Evolutionary conservation across 2,329 filamentous ascomycete genomes (phyloP), one percentile per base, ranked within the genome.

Genomic region (Nothomitra cinnamomea): DNA sequence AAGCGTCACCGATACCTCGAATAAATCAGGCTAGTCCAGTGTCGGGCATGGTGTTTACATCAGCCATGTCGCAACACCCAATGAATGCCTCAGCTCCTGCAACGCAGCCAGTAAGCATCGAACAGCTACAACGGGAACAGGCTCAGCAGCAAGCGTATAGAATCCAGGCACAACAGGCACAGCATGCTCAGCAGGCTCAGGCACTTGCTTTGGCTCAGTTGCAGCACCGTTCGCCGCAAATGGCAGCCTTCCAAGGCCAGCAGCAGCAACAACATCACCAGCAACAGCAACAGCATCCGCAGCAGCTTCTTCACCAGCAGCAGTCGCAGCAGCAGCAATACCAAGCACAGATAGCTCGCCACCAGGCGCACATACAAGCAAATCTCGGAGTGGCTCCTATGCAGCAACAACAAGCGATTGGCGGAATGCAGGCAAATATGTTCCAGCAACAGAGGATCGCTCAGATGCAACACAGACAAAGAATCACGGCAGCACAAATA

Each of bases 11-110:
- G 13, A 82, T 79, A 10, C 80, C 80, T 47, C 75, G 78, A 54
- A 79, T 82, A 73, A 72, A 68, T 28, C 79, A 83, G 63, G 75
- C 72, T 24, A 83, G 79, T 61, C 78, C 80, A 19, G 74, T 78
- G 45, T 71, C 69, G 40, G 76, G 77, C 70, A 76, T 81, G 72
- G 69, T 73, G 1, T 75, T 78, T 54, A 72, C 71, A 56, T 75
- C 75, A 55, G 75, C 77, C 60, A 73, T 78, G 65, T 70, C 72
- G 22, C 71, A 72, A 56, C 64, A 52, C 72, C 48, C 78, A 65
- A 72, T 78, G 64, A 75, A 79, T 69, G 71, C 71, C 22, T 71
- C 71, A 17, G 49, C 53, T 17, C 49, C 53, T 19, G 54, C 56
- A 15, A 56, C 54, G 47, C 21, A 25, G 15, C 32, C 19, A 21